phyloP scores from a whole-genome alignment of 2,329 filamentous ascomycete species.

The Alternaria sp. region DNA sequence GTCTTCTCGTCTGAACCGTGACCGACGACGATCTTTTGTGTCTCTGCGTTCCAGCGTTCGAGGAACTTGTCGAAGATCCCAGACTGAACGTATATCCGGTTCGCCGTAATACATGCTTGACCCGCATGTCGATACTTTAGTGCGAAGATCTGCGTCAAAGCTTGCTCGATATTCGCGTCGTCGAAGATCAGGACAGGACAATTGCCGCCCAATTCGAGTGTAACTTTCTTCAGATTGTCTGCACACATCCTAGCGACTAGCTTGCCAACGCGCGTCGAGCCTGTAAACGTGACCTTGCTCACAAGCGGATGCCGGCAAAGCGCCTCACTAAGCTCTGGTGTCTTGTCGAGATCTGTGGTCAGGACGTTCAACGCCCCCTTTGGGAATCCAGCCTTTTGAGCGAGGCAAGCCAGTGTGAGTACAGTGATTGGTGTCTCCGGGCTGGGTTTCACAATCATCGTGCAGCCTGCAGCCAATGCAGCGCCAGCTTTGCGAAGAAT shows the following conservation, averaged over 20 bases:
- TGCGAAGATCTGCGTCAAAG: conserved; percentile 53
- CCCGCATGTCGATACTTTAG: conserved; percentile 66
- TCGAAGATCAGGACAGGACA: conserved; percentile 70
- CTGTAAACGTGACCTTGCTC: conserved; percentile 68
- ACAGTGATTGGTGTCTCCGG: conserved; percentile 50
- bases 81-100: conserved; percentile 69
- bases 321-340: conserved; percentile 60
- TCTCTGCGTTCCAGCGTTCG: conserved; percentile 59
- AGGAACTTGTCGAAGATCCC: conserved; percentile 68
- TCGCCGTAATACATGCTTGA: conserved; percentile 70
- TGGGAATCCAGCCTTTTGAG: conserved; percentile 55
- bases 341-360: conserved; percentile 64
- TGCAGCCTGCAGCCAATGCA: conserved; percentile 73
- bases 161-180: conserved; percentile 66
- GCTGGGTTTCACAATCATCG: conserved; percentile 66
- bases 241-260: conserved; percentile 66
- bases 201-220: conserved; percentile 69
- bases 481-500: conserved; percentile 71
- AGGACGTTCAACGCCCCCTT: conserved; percentile 67
- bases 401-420: conserved; percentile 47
- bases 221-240: conserved; percentile 68
- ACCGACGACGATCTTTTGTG: conserved; percentile 63
- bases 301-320: conserved; percentile 64
- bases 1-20: conserved; percentile 64
- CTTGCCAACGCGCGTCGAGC: conserved; percentile 65